Evolutionary conservation across 495 filamentous ascomycete species (phyloP).

Genomic region (Podospora pseudopauciseta): DNA sequence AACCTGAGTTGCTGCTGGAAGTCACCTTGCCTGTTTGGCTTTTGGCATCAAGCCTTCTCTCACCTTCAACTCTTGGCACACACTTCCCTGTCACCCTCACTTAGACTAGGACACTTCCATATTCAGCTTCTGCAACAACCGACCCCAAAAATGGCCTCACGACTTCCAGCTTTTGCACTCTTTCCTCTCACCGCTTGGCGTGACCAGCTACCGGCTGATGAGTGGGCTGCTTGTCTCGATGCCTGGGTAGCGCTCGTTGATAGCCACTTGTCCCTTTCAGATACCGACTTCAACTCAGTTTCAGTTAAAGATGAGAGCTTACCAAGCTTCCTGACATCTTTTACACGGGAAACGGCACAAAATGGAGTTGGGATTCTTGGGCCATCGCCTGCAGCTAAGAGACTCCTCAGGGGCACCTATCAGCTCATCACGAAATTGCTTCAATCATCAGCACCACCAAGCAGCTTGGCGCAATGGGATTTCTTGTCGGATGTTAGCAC

Average conservation of each 20-base stretch:
- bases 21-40: background rate
- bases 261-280: conserved; percentile 57
- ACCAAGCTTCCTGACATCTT: conserved; percentile 58
- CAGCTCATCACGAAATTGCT: conserved; percentile 53
- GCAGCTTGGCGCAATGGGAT: conserved; percentile 48
- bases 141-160: conserved; percentile 18
- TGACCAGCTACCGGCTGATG: conserved; percentile 58
- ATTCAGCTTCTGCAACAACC: background rate
- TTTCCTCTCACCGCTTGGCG: conserved; percentile 69
- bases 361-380: conserved; percentile 39
- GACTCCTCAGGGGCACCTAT: conserved; percentile 60
- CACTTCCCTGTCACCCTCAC: background rate
- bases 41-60: background rate
- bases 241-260: conserved; percentile 68
- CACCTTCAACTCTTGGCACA: background rate
- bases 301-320: conserved; percentile 55
- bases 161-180: conserved; percentile 65
- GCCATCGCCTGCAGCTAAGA: conserved; percentile 45
- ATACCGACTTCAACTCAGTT: conserved; percentile 47
- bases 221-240: conserved; percentile 76
- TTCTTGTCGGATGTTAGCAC: conserved; percentile 57
- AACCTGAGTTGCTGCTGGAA: background rate
- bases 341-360: conserved; percentile 49
- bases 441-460: conserved; percentile 41
- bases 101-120: background rate